phyloP scores from a whole-genome alignment of 495 filamentous ascomycete species.

The Daldinia bambusicola region DNA sequence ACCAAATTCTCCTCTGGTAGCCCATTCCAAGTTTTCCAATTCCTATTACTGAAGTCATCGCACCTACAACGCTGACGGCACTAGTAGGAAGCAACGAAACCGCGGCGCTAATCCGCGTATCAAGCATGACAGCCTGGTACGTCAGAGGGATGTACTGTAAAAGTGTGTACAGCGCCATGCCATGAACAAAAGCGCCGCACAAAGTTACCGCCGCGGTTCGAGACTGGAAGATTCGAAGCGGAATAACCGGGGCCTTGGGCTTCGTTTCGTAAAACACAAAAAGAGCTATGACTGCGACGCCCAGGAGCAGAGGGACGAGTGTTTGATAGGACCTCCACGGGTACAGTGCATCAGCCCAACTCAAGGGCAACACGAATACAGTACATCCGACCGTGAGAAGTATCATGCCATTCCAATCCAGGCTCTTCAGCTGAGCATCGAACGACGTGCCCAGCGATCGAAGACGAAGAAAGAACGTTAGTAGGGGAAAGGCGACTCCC shows the following conservation, averaged over 20 bases:
- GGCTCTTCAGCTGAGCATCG: constrained; percentile 35
- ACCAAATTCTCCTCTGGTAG: constrained; percentile 43
- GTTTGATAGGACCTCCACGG: constrained; percentile 56
- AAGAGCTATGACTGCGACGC: constrained; percentile 47
- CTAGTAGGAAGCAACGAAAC: constrained; percentile 47
- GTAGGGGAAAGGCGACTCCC: constrained; percentile 36
- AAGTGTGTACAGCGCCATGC: constrained; percentile 46
- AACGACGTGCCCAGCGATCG: constrained; percentile 40
- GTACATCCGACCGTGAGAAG: constrained; percentile 44
- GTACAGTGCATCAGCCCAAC: constrained; percentile 55
- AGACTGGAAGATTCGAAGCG: constrained; percentile 50
- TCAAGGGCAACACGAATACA: constrained; percentile 53
- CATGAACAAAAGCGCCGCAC: constrained; percentile 48
- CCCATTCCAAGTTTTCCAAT: constrained; percentile 38
- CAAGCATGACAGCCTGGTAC: constrained; percentile 51
- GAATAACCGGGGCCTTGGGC: constrained; percentile 48
- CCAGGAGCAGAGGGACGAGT: constrained; percentile 52
- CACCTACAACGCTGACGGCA: constrained; percentile 33
- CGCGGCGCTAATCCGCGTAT: constrained; percentile 45
- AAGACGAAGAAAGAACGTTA: constrained; percentile 51
- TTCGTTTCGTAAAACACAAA: constrained; percentile 53
- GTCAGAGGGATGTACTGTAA: constrained; percentile 53
- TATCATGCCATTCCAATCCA: constrained; percentile 63
- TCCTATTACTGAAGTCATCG: constrained; percentile 36
- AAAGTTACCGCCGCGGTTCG: constrained; percentile 47